Base-by-base conservation (phyloP, 1,139 yeast species). In the Blastobotrys serpentis region DNA sequence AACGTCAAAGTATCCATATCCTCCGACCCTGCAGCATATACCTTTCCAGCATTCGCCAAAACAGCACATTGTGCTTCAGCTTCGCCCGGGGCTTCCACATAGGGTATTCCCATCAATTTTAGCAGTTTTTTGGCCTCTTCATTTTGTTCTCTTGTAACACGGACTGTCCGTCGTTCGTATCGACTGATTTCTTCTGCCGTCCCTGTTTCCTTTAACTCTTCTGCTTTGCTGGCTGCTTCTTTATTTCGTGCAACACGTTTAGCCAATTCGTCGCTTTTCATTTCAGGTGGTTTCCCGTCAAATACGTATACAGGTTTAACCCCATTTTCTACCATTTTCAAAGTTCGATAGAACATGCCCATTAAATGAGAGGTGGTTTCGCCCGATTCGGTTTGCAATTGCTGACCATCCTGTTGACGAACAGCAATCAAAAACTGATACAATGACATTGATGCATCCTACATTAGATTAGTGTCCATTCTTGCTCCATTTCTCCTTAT, bases 1-100 rank as follows among this genome's bases (percentile, higher is more conserved):
- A 92, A 92, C 62, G 98, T 92, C 50, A 92, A 68, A 0, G 98
- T 94, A 69, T 92, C 99, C 98, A 92, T 92, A 78, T 92, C 99
- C 66, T 92, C 99, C 2, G 96, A 86, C 0, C 98, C 99, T 1
- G 98, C 96, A 10, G 96, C 98, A 65, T 82, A 92, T 0, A 92
- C 98, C 49, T 70, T 70, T 3, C 95, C 97, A 13, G 81, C 80
- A 52, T 81, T 79, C 1, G 98, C 97, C 50, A 92, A 71, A 56
- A 82, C 95, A 0, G 98, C 98, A 72, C 98, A 92, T 62, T 92
- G 98, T 0, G 98, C 96, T 65, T 92, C 99, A 0, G 99, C 99
- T 68, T 92, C 99, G 66, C 96, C 85, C 0, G 99, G 98, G 0
- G 98, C 98, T 49, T 82, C 81, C 5, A 92, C 85, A 60, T 73